phyloP scores from a whole-genome alignment of 2,329 filamentous ascomycete genomes.

The Ophiostoma perfectum region DNA sequence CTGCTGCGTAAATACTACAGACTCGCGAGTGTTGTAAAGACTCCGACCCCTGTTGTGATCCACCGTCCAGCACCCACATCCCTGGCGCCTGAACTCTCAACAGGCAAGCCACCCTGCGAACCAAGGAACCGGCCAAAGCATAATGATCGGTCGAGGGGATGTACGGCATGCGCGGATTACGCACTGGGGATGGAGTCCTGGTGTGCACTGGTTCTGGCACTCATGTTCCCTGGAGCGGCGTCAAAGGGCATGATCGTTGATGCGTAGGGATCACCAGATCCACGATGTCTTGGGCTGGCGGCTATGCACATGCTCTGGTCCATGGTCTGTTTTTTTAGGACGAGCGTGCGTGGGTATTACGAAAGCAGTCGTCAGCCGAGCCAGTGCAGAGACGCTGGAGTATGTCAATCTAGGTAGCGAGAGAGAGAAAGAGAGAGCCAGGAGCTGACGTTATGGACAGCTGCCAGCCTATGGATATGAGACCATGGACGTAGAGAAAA shows the following conservation, averaged over 20 bases:
- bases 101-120: not conserved
- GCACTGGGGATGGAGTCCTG: too few relatives aligned
- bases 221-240: not conserved
- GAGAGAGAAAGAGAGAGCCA: not conserved
- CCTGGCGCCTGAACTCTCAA: not conserved
- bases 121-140: not conserved
- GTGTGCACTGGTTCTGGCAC: too few relatives aligned
- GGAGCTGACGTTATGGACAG: not conserved
- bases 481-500: too few relatives aligned
- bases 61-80: not conserved
- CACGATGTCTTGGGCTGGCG: not conserved
- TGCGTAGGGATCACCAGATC: slow-evolving; percentile 4
- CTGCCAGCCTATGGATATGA: too few relatives aligned
- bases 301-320: not conserved
- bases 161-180: not conserved
- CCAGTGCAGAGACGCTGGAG: too few relatives aligned
- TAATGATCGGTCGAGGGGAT: slow-evolving; percentile 3
- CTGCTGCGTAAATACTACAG: too few relatives aligned
- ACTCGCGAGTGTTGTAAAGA: too few relatives aligned
- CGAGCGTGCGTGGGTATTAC: too few relatives aligned
- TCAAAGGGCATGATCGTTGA: not conserved
- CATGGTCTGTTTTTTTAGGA: too few relatives aligned
- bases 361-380: too few relatives aligned
- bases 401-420: too few relatives aligned
- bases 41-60: not conserved